Evolutionary conservation across 805 yeast species (phyloP).

Genomic region (Komagataella pastoris): DNA sequence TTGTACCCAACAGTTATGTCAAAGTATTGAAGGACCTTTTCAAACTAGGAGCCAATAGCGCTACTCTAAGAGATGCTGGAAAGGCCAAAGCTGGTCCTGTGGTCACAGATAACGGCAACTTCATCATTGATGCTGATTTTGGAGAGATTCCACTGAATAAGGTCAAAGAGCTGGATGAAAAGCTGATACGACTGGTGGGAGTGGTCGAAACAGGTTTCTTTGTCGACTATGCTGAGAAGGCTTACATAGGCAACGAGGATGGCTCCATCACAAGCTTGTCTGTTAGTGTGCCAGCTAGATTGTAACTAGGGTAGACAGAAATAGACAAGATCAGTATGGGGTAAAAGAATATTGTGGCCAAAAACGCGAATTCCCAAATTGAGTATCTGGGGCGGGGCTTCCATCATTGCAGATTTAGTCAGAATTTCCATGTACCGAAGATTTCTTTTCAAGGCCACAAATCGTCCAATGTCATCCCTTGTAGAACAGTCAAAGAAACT

Average conservation of each 20-base stretch:
- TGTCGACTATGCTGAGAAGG: slow-evolving; percentile 57
- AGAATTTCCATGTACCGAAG: background rate
- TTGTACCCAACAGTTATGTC: slow-evolving; percentile 78
- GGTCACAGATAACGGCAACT: slow-evolving; percentile 90
- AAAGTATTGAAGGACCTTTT: slow-evolving; percentile 56
- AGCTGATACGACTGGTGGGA: slow-evolving; percentile 70
- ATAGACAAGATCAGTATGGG: background rate
- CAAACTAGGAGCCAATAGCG: slow-evolving; percentile 47
- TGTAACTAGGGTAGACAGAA: background rate
- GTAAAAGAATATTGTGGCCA: background rate
- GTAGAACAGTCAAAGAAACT: slow-evolving; percentile 78
- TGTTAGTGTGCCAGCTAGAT: background rate
- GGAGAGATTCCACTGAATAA: slow-evolving; percentile 48
- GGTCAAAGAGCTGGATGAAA: slow-evolving; percentile 39
- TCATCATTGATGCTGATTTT: slow-evolving; percentile 85
- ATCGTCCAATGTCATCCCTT: slow-evolving; percentile 12
- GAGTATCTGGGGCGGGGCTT: background rate
- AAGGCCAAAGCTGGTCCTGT: slow-evolving; percentile 94
- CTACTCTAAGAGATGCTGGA: slow-evolving; percentile 72
- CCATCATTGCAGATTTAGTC: background rate
- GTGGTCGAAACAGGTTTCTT: slow-evolving; percentile 96
- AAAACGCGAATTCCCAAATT: background rate
- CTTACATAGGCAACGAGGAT: slow-evolving; percentile 79
- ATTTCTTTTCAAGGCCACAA: background rate
- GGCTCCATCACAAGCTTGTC: slow-evolving; percentile 26